phyloP scores from a whole-genome alignment of 1,139 yeast genomes.

The Blastobotrys buckinghamii region DNA sequence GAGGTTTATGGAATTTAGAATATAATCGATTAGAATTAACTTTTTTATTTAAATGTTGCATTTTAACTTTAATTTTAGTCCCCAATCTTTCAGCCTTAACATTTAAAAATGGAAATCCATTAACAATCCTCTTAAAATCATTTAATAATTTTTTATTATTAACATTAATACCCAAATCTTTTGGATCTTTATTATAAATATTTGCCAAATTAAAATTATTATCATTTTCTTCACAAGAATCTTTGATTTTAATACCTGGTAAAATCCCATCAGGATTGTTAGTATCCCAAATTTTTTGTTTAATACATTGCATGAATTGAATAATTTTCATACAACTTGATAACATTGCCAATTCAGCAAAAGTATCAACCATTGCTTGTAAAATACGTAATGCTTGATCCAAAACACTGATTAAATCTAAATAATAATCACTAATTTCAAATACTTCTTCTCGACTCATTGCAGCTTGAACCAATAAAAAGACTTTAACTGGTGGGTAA shows the following conservation, averaged over 20 bases:
- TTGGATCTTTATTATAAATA: neutral
- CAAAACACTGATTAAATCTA: conserved; percentile 86
- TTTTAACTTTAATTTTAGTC: conserved; percentile 39
- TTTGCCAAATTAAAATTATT: conserved; percentile 27
- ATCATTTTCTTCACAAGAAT: conserved; percentile 13
- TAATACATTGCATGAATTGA: conserved; percentile 75
- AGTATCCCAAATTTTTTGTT: conserved; percentile 85
- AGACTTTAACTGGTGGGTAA: conserved; percentile 95
- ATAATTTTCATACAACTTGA: conserved; percentile 56
- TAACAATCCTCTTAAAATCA: conserved; percentile 38
- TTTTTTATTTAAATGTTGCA: conserved; percentile 43
- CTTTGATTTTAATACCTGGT: conserved; percentile 55
- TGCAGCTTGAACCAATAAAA: conserved; percentile 77
- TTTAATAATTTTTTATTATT: conserved; percentile 25
- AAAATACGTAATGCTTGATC: conserved; percentile 92
- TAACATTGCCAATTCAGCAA: conserved; percentile 76
- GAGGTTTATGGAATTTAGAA: conserved; percentile 79
- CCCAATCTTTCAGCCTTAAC: conserved; percentile 30
- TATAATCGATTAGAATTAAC: conserved; percentile 55
- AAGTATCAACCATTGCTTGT: conserved; percentile 87
- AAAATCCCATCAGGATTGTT: conserved; percentile 62
- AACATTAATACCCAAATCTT: conserved; percentile 31
- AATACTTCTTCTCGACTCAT: conserved; percentile 69
- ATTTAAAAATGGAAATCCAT: conserved; percentile 44
- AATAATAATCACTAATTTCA: conserved; percentile 93